Base-by-base conservation (phyloP, 2,329 filamentous ascomycete species). In the Penicillium sp. region DNA sequence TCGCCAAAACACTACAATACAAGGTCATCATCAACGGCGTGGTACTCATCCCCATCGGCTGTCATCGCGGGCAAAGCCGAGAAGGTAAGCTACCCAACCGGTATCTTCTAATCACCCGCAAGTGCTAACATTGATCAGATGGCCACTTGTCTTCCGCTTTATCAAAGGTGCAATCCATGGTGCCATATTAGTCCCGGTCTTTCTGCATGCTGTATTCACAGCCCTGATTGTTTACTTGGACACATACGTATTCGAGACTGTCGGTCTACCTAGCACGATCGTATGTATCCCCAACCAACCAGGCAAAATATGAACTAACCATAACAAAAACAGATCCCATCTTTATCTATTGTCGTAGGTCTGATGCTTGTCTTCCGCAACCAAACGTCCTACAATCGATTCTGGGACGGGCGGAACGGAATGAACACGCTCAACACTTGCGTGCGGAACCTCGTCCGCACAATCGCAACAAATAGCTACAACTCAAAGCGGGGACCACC, bases 321-420 rank as follows among this genome's bases (percentile, higher is more conserved):
- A 43, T 37, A 13, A 10, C 25, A 31, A 40, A 25, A 27, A 19
- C 60, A 81, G 80, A 81, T 88, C 45, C 85, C 86, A 2, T 84
- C 81, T 15, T 75, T 88, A 2, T 85, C 82, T 35, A 88, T 88
- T 56, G 86, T 88, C 50, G 85, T 88, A 2, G 86, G 86, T 66
- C 71, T 88, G 41, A 87, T 88, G 81, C 83, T 88, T 56, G 86
- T 88, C 29, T 88, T 88, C 74, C 81, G 86, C 38, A 88, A 88
- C 65, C 80, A 82, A 62, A 87, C 85, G 3, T 82, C 79, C 53
- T 88, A 87, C 73, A 85, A 86, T 64, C 79, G 85, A 2, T 88
- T 87, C 75, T 88, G 85, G 85, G 81, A 82, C 3, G 84, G 83
- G 5, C 75, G 84, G 43, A 82, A 81, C 62, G 80, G 83, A 62